Base-by-base conservation (phyloP, 164 flowering plant genomes). In the Aristolochia fimbriata region DNA sequence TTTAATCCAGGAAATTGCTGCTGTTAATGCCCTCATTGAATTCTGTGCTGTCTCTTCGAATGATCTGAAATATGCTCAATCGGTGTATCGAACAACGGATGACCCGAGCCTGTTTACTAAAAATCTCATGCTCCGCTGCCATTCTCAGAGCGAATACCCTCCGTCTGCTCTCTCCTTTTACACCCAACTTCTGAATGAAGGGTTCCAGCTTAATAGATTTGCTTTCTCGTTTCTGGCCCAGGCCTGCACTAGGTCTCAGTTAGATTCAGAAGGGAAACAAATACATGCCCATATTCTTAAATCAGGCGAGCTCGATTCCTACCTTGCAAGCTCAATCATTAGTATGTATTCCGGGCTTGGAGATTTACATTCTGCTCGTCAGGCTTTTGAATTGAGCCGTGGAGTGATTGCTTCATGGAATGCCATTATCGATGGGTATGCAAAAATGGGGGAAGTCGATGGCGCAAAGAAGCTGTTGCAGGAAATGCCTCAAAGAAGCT, bases 321-420 rank as follows among this genome's bases (percentile, higher is more conserved):
- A 37, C 12, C 43, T 37, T 37, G 4, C 43, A 37, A 37, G 43
- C 43, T 37, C 43, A 37, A 64, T 82, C 76, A 70, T 82, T 24
- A 13, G 63, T 1, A 23, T 78, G 61, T 86, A 79, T 60, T 7
- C 68, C 7, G 52, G 45, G 27, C 15, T 33, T n/a, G n/a, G n/a
- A 13, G 62, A 47, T 15, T 15, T 58, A 16, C 57, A 24, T 41
- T 51, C 53, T 17, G 79, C 79, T 20, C 48, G 62, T 12, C 15
- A 3, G 23, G 41, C 67, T 21, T 78, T 78, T 56, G 74, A 65
- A 27, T 62, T 52, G 6, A 71, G 73, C 74, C 71, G 74, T 12
- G 69, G 72, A 6, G 69, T 65, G 51, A 68, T 71, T 21, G 71
- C 69, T 37, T 71, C 76, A 43, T 78, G 79, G 79, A 76, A 73